Conservation (phyloP, 441 rosid genomes). For the Syzygium malaccense region DNA sequence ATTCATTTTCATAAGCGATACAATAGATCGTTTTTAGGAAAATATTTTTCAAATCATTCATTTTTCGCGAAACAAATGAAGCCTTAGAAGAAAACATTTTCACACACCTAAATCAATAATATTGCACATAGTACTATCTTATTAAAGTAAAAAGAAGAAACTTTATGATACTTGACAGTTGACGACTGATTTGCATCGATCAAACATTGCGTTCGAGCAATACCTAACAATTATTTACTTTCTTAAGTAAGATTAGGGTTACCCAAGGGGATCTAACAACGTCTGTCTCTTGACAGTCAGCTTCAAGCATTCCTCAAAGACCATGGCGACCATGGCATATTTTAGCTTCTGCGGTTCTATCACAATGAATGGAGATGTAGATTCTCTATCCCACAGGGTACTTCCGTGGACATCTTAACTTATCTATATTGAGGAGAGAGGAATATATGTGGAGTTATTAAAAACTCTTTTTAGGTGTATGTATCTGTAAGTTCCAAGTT, state of each 20-base stretch:
- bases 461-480: accelerated
- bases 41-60: too few relatives aligned
- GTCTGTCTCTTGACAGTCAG: background rate
- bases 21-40: too few relatives aligned
- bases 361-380: background rate
- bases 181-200: background rate
- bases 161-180: background rate
- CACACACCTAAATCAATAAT: background rate
- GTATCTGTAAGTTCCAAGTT: background rate
- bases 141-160: background rate
- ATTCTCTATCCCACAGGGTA: background rate
- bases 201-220: background rate
- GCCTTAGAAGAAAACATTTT: background rate
- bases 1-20: too few relatives aligned
- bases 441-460: background rate
- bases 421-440: background rate
- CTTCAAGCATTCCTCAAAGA: background rate
- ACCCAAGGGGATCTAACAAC: background rate
- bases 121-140: background rate
- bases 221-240: background rate
- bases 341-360: background rate
- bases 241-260: background rate
- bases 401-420: background rate
- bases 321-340: background rate
- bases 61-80: too few relatives aligned